phyloP scores from a whole-genome alignment of 306 rosid genomes.

The Prinsepia uniflora region DNA sequence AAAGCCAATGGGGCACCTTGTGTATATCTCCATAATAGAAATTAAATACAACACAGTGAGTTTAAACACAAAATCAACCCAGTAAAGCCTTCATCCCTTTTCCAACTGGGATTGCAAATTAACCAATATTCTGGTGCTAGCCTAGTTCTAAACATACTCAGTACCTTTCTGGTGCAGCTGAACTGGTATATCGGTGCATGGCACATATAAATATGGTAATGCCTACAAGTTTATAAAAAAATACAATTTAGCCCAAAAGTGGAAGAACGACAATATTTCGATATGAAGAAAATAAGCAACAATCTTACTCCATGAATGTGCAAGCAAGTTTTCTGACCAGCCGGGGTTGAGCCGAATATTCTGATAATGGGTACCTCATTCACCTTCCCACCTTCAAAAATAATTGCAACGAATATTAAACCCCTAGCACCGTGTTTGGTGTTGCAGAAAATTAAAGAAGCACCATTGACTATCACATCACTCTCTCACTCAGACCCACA shows the following conservation, averaged over 20 bases:
- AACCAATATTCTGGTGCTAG: neutral
- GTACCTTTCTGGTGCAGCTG: constrained; percentile 53
- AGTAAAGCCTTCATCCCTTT: constrained; percentile 16
- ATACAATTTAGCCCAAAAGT: neutral
- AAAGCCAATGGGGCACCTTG: neutral
- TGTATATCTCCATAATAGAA: neutral
- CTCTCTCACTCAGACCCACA: neutral
- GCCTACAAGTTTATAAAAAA: constrained; percentile 42
- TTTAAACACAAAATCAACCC: constrained; percentile 1
- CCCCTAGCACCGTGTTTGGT: neutral
- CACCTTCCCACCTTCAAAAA: constrained; percentile 63
- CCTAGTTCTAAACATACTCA: constrained; percentile 11
- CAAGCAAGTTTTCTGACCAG: constrained; percentile 93
- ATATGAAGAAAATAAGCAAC: neutral
- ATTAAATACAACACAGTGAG: neutral
- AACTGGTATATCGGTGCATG: constrained; percentile 63
- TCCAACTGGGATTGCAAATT: neutral
- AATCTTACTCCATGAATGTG: constrained; percentile 77
- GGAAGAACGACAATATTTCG: neutral
- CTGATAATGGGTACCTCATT: constrained; percentile 80
- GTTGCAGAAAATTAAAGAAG: neutral
- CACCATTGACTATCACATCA: no score
- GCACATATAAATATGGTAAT: constrained; percentile 75
- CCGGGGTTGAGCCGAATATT: constrained; percentile 84
- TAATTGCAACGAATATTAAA: neutral